A percentile compares a stretch with the other conserved stretches of the same genome.
Conservation (phyloP, 2,329 filamentous ascomycete genomes). For the Chaetothyriales sp. region DNA sequence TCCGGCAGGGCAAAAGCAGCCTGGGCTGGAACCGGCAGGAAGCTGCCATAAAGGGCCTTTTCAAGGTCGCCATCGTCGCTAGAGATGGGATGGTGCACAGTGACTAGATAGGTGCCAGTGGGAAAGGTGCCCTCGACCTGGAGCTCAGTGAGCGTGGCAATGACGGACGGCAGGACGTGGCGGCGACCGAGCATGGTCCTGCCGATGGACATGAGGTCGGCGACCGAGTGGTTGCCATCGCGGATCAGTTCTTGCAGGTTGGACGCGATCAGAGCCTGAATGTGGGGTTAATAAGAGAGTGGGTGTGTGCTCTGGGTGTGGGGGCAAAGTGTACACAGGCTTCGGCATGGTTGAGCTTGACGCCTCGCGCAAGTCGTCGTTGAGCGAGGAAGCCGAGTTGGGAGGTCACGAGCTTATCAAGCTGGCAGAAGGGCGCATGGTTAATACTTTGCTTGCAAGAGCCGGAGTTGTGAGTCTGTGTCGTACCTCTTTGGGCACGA, state of each 20-base stretch:
- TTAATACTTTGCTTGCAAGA: background rate
- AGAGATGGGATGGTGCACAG: constrained; percentile 78
- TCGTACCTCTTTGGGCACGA: constrained; percentile 34
- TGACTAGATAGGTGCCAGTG: constrained; percentile 83
- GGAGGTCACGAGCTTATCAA: constrained; percentile 91
- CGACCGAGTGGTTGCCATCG: constrained; percentile 84
- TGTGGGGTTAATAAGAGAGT: constrained; percentile 1
- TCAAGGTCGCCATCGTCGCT: constrained; percentile 74
- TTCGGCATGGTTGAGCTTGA: constrained; percentile 81
- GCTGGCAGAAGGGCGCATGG: constrained; percentile 36
- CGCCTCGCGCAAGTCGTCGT: constrained; percentile 70
- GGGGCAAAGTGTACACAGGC: constrained; percentile 46
- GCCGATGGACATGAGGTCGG: constrained; percentile 85
- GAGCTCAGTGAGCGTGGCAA: constrained; percentile 64
- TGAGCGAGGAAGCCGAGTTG: constrained; percentile 81
- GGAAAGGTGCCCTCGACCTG: constrained; percentile 92
- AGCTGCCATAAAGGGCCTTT: constrained; percentile 81
- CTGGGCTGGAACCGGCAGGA: constrained; percentile 62
- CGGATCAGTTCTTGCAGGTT: constrained; percentile 93
- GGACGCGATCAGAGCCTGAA: constrained; percentile 51
- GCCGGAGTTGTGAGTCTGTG: background rate
- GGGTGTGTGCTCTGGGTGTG: constrained; percentile 15
- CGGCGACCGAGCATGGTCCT: constrained; percentile 85
- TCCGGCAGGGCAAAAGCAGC: constrained; percentile 55
- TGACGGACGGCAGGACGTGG: constrained; percentile 75